Evolutionary conservation across 176 grass and related monocot species (phyloP).

Genomic region (Paspalum vaginatum): DNA sequence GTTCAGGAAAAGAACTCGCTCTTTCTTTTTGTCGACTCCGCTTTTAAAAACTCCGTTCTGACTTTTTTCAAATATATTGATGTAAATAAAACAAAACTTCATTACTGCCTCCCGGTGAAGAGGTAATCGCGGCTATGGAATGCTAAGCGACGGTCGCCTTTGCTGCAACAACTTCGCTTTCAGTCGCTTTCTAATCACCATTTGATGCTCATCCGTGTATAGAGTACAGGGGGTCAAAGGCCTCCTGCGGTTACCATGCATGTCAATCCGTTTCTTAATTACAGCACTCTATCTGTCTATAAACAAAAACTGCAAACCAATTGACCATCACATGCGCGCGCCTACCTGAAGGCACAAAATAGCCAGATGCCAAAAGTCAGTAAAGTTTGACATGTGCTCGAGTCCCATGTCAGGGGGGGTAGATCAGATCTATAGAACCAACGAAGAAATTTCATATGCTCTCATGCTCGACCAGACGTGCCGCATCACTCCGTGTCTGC

Average conservation of each 20-base stretch:
- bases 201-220: not conserved
- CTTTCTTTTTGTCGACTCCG: not conserved
- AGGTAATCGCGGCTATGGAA: not conserved
- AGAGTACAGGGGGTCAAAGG: constrained; percentile 23
- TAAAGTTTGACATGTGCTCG: constrained; percentile 32
- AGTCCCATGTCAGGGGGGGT: constrained; percentile 16
- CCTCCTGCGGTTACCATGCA: not conserved
- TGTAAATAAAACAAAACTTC: not conserved
- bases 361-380: constrained; percentile 11
- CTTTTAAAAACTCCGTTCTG: too few species aligned
- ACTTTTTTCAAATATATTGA: not conserved
- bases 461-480: constrained; percentile 33
- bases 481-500: constrained; percentile 27
- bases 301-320: not conserved
- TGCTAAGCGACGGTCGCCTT: constrained; percentile 17
- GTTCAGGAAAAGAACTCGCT: not conserved
- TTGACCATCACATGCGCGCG: not conserved
- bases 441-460: constrained; percentile 46
- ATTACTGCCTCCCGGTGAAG: constrained; percentile 6
- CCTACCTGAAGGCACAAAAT: constrained; percentile 16
- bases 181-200: constrained; percentile 2
- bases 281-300: not conserved
- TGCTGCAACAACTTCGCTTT: constrained; percentile 23
- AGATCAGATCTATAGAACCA: constrained; percentile 46
- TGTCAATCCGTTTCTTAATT: not conserved